These are phyloP conservation scores for Metarhizium brunneum DNA, from an alignment of 2,329 filamentous ascomycete genomes.

Conservation along the genomic window DNA sequence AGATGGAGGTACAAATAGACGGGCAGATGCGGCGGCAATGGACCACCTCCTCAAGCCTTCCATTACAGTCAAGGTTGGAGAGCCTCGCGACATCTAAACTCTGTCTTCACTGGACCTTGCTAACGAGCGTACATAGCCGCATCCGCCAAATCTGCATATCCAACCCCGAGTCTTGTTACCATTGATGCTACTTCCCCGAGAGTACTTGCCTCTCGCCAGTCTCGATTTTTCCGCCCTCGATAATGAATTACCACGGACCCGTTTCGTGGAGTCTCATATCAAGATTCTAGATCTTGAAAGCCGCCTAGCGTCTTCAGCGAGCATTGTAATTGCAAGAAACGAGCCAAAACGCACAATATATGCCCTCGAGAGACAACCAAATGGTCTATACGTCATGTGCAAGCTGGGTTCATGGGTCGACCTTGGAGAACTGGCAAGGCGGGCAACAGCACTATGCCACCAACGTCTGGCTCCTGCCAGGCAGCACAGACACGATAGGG, in stretches of 20 bases:
- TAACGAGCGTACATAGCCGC: slow-evolving; percentile 32
- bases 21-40: slow-evolving; percentile 30
- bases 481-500: slow-evolving; percentile 9
- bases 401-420: slow-evolving; percentile 60
- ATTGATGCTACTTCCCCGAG: slow-evolving; percentile 52
- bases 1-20: slow-evolving; percentile 24
- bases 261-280: slow-evolving; percentile 52
- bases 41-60: slow-evolving; percentile 41
- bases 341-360: slow-evolving; percentile 46
- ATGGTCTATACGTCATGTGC: slow-evolving; percentile 57
- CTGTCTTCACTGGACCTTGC: slow-evolving; percentile 1
- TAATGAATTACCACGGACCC: slow-evolving; percentile 41
- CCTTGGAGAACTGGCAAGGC: slow-evolving; percentile 39
- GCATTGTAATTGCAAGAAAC: slow-evolving; percentile 52
- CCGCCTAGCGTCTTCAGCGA: slow-evolving; percentile 43
- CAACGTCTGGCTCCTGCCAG: slow-evolving; percentile 19
- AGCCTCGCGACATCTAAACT: neutral
- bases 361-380: slow-evolving; percentile 56
- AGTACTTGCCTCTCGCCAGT: slow-evolving; percentile 49
- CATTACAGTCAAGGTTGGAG: slow-evolving; percentile 42
- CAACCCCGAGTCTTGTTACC: slow-evolving; percentile 49
- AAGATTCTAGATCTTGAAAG: slow-evolving; percentile 55
- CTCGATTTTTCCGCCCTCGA: slow-evolving; percentile 47
- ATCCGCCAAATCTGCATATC: slow-evolving; percentile 42
- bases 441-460: slow-evolving; percentile 32